Conservation (phyloP, 2,329 filamentous ascomycete species). For the Saccharata proteae region DNA sequence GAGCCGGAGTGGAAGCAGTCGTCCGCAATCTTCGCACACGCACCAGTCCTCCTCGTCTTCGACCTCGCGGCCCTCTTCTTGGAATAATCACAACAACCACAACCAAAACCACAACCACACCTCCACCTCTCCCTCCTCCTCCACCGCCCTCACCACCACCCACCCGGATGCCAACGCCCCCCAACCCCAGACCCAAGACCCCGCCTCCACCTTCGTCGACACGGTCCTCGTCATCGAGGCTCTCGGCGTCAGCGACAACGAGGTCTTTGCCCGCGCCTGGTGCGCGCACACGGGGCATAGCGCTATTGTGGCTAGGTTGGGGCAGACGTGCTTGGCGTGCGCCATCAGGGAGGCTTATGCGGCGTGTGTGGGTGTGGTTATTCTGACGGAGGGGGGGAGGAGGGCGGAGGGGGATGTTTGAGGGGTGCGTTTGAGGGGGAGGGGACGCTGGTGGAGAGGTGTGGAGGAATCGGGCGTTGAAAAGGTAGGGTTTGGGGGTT, state of each 20-base stretch:
- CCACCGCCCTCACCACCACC: slow-evolving; percentile 14
- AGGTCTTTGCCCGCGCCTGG: slow-evolving; percentile 66
- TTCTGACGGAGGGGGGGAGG: slow-evolving; percentile 41
- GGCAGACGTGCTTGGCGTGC: slow-evolving; percentile 61
- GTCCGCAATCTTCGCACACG: background rate
- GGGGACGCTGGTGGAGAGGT: background rate
- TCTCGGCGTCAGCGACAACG: slow-evolving; percentile 61
- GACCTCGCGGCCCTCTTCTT: background rate
- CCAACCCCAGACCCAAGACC: slow-evolving; percentile 13
- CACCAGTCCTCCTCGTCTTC: slow-evolving; percentile 1
- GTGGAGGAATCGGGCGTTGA: background rate
- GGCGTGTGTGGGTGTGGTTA: slow-evolving; percentile 59
- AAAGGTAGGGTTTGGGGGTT: background rate
- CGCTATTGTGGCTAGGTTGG: slow-evolving; percentile 57
- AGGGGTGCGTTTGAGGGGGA: slow-evolving; percentile 2
- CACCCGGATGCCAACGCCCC: slow-evolving; percentile 12
- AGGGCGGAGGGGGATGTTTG: slow-evolving; percentile 33
- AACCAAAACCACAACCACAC: background rate
- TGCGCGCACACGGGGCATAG: slow-evolving; percentile 63
- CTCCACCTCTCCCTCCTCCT: slow-evolving; percentile 11
- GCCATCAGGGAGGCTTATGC: slow-evolving; percentile 66
- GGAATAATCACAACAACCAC: background rate
- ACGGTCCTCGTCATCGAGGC: slow-evolving; percentile 61
- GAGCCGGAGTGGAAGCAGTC: background rate
- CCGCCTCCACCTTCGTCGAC: slow-evolving; percentile 34